Evolutionary conservation across 805 yeast genomes (phyloP).

Genomic region (Monosporozyma siamensis): DNA sequence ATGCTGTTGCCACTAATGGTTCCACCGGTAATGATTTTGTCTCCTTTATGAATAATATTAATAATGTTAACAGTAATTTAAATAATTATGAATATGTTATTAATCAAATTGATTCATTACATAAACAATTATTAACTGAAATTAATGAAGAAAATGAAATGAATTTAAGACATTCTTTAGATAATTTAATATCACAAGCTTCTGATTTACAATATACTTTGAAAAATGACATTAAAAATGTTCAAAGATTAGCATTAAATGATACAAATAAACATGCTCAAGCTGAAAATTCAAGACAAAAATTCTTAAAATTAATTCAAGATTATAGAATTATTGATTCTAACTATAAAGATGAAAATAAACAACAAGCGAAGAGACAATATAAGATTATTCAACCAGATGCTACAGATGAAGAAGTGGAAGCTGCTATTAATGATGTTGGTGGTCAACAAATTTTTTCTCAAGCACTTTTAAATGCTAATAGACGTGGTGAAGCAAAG

Average conservation of each 20-base stretch:
- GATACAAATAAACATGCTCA: conserved; percentile 82
- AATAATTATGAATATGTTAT: conserved; percentile 63
- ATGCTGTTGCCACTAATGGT: not conserved
- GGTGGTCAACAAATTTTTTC: conserved; percentile 89
- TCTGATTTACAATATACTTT: conserved; percentile 65
- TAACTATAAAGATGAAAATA: conserved; percentile 72
- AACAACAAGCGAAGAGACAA: conserved; percentile 86
- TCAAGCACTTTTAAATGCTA: conserved; percentile 79
- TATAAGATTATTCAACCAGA: conserved; percentile 82
- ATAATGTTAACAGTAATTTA: conserved; percentile 56
- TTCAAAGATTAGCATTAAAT: conserved; percentile 58
- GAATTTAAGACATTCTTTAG: conserved; percentile 65
- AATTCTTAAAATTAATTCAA: conserved; percentile 78
- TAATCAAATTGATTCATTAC: conserved; percentile 59
- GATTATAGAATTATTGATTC: conserved; percentile 82
- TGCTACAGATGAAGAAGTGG: conserved; percentile 75
- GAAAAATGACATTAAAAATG: conserved; percentile 65
- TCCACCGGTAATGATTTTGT: conserved; percentile 45
- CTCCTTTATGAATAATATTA: conserved; percentile 59
- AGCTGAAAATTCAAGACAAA: conserved; percentile 78
- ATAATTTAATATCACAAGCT: conserved; percentile 67
- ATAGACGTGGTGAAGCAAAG: conserved; percentile 90
- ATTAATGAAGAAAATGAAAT: conserved; percentile 62
- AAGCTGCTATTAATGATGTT: conserved; percentile 73
- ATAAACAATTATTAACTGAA: conserved; percentile 61